Conservation (phyloP, 805 yeast genomes). For the Schwanniomyces yamadae region DNA sequence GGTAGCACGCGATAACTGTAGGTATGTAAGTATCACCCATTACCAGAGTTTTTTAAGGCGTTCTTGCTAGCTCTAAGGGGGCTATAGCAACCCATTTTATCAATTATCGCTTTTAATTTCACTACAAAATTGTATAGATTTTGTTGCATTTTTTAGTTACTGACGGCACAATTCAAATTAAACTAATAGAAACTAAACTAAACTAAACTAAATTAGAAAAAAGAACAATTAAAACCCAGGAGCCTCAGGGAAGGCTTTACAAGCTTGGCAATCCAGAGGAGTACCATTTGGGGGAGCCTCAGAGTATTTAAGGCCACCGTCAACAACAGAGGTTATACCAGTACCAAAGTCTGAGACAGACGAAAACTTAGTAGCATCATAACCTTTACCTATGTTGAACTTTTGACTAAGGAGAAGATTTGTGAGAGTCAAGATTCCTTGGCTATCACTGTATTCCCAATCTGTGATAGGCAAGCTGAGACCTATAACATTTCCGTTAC, state of each 20-base stretch:
- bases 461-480: conserved; percentile 3
- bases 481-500: conserved; percentile 22
- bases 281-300: conserved; percentile 3
- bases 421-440: conserved; percentile 23
- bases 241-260: background rate
- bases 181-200: background rate
- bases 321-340: background rate
- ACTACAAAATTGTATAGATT: too few relatives aligned
- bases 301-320: background rate
- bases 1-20: too few relatives aligned
- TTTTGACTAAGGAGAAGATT: background rate
- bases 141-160: too few relatives aligned
- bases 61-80: too few relatives aligned
- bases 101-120: too few relatives aligned
- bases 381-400: conserved; percentile 10
- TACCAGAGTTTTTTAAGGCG: too few relatives aligned
- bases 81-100: too few relatives aligned
- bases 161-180: too few relatives aligned
- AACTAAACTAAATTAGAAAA: background rate
- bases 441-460: conserved; percentile 8
- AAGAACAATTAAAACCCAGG: background rate
- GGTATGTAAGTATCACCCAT: too few relatives aligned
- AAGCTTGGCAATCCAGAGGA: conserved; percentile 5
- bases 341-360: conserved; percentile 2
- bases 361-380: background rate